Percentiles rank a stretch among this genome's conserved stretches.
phyloP scores from a whole-genome alignment of 192 early-diverging fungal species.

The Phycomyces blakesleeanus region DNA sequence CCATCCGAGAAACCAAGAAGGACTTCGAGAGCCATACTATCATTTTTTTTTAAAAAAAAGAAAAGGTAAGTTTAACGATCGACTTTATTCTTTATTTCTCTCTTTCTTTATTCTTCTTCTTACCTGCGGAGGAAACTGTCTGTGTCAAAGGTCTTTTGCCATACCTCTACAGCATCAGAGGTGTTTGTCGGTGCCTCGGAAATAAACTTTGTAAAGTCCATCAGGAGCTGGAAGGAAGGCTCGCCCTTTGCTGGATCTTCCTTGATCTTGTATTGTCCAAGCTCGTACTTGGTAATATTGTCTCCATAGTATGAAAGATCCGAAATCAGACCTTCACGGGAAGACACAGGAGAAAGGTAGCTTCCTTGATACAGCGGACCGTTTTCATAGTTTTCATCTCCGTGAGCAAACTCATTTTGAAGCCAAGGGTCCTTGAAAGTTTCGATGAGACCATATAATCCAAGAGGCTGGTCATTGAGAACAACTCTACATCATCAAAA shows the following conservation, averaged over 20 bases:
- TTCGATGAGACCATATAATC: constrained; percentile 10
- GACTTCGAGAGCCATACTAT: constrained; percentile 14
- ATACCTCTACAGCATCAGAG: neutral
- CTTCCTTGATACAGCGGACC: neutral
- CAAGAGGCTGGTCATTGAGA: constrained; percentile 6
- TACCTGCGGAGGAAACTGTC: constrained; percentile 15
- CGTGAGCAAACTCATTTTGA: constrained; percentile 25
- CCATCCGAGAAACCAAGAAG: constrained; percentile 6
- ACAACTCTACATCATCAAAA: neutral
- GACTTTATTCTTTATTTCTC: too few species aligned
- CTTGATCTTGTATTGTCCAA: neutral
- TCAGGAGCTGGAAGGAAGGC: neutral
- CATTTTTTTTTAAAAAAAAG: too few species aligned
- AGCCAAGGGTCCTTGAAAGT: constrained; percentile 33
- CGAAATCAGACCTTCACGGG: neutral
- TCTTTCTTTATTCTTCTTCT: too few species aligned
- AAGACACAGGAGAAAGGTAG: neutral
- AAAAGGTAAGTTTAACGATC: too few species aligned
- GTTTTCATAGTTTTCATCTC: constrained; percentile 21
- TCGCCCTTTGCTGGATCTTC: neutral
- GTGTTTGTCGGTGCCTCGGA: neutral
- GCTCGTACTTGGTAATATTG: neutral
- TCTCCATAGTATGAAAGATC: constrained; percentile 3
- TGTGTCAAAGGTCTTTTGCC: constrained; percentile 1
- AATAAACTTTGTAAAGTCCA: constrained; percentile 10